Percentiles rank a stretch among this genome's conserved stretches.
phyloP scores from a whole-genome alignment of 768 basidiomycete species.

The Agrocybe chaxingu region DNA sequence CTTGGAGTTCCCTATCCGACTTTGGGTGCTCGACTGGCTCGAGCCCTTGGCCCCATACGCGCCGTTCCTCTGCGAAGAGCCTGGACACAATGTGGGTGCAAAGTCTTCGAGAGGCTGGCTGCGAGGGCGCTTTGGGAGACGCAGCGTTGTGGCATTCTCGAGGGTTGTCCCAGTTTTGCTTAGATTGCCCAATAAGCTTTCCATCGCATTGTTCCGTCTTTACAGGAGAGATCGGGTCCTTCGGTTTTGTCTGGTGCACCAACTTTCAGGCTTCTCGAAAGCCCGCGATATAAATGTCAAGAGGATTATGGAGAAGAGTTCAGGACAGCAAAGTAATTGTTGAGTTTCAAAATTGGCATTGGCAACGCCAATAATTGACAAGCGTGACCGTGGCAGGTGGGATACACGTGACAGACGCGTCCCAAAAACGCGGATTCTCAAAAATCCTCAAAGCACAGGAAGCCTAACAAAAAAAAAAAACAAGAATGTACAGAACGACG shows the following conservation, averaged over 20 bases:
- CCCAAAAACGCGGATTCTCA: background rate
- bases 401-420: no score
- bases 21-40: background rate
- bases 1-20: background rate
- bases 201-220: background rate
- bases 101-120: conserved; percentile 5
- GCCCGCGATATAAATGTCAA: background rate
- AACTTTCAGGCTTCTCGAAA: no score
- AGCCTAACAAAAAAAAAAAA: no score
- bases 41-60: background rate
- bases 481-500: no score
- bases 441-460: background rate
- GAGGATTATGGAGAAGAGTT: background rate
- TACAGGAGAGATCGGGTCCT: no score
- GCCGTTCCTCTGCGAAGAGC: background rate
- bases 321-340: background rate
- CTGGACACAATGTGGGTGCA: background rate
- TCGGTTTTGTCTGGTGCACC: no score
- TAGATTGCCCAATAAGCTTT: background rate
- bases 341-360: background rate
- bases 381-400: background rate
- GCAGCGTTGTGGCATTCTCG: background rate
- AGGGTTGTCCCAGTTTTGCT: background rate
- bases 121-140: background rate
- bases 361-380: background rate